A percentile compares a stretch with the other conserved stretches of the same genome.
Evolutionary conservation across 805 yeast genomes (phyloP).

Genomic region (Metschnikowia aberdeeniae): DNA sequence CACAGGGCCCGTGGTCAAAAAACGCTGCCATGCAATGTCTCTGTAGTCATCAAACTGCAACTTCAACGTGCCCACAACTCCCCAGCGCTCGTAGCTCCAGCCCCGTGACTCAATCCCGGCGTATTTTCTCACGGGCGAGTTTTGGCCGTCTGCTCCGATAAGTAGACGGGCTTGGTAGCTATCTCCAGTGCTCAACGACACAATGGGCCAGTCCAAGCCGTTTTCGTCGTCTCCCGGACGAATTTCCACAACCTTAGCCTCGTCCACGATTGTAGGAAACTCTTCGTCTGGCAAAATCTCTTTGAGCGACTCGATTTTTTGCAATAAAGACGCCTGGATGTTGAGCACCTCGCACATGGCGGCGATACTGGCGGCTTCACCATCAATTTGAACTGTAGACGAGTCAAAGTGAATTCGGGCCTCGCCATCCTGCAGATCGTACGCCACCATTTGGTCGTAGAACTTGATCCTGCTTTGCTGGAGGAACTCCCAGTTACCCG

Average conservation of each 20-base stretch:
- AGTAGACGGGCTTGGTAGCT: conserved; percentile 64
- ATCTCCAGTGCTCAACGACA: conserved; percentile 64
- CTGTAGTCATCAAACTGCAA: conserved; percentile 69
- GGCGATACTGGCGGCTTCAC: conserved; percentile 39
- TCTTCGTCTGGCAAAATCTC: conserved; percentile 18
- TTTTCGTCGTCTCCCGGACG: conserved; percentile 17
- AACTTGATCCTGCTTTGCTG: conserved; percentile 67
- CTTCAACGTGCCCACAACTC: conserved; percentile 87
- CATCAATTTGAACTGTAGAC: conserved; percentile 34
- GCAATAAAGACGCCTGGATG: conserved; percentile 69
- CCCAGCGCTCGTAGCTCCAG: conserved; percentile 85
- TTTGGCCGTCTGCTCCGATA: conserved; percentile 94
- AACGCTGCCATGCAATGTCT: conserved; percentile 88
- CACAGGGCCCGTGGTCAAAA: conserved; percentile 85
- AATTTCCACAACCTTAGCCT: conserved; percentile 63
- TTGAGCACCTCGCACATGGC: conserved; percentile 88
- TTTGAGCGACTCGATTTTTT: conserved; percentile 36
- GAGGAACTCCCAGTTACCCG: conserved; percentile 75
- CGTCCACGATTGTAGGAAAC: conserved; percentile 48
- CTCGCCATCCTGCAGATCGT: conserved; percentile 69
- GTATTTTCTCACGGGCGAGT: conserved; percentile 83
- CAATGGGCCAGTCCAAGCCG: conserved; percentile 68
- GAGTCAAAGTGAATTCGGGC: conserved; percentile 71
- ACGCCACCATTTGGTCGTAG: conserved; percentile 78
- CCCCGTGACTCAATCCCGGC: conserved; percentile 85